phyloP scores from a whole-genome alignment of 805 yeast species.

The Candida tallmaniae region DNA sequence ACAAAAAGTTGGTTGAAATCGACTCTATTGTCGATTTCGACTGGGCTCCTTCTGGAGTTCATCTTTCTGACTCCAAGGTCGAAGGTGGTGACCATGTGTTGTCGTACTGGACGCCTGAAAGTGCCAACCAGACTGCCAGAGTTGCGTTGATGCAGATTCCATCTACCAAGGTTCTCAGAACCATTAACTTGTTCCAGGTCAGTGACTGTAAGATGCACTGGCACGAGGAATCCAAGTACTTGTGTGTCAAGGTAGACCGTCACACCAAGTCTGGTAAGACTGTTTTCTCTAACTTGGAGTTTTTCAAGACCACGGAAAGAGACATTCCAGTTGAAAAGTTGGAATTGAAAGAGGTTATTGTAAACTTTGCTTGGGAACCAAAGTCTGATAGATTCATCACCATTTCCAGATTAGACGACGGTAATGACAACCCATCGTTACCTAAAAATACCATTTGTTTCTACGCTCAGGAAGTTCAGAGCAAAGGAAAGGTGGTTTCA shows the following conservation, averaged over 20 bases:
- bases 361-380: constrained; percentile 96
- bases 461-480: constrained; percentile 65
- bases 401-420: constrained; percentile 59
- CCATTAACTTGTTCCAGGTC: constrained; percentile 92
- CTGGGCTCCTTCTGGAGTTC: constrained; percentile 88
- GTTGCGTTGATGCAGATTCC: constrained; percentile 89
- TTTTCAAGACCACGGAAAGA: constrained; percentile 81
- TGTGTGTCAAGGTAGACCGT: constrained; percentile 95
- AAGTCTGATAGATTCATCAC: constrained; percentile 80
- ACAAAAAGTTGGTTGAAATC: constrained; percentile 77
- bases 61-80: constrained; percentile 51
- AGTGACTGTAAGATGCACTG: constrained; percentile 86
- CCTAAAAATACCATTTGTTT: constrained; percentile 67
- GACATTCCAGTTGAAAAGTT: constrained; percentile 93
- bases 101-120: constrained; percentile 97
- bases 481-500: constrained; percentile 41
- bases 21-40: constrained; percentile 87
- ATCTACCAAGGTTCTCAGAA: constrained; percentile 75
- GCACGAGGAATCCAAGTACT: constrained; percentile 81
- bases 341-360: constrained; percentile 85
- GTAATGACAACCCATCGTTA: constrained; percentile 57
- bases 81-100: constrained; percentile 62
- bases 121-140: constrained; percentile 87
- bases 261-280: constrained; percentile 95
- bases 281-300: constrained; percentile 83